These are phyloP conservation scores for Trichomonas vaginalis DNA, from an alignment of 208 protist genomes.

Conservation along the genomic window DNA sequence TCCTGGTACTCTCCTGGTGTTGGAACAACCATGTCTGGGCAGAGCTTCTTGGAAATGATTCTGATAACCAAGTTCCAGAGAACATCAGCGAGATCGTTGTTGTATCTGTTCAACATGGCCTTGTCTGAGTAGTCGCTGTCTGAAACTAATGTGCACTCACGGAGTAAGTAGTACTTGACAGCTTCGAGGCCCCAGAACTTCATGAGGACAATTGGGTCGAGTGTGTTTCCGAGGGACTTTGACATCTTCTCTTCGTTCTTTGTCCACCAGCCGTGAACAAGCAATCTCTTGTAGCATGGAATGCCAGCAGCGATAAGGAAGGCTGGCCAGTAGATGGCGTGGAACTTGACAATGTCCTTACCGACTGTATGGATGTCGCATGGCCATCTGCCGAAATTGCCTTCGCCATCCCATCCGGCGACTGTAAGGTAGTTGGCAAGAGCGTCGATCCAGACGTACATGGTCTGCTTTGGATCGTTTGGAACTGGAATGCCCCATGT, in stretches of 20 bases:
- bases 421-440: constrained; percentile 93
- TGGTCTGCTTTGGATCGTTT: constrained; percentile 50
- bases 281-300: constrained; percentile 54
- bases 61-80: constrained; percentile 29
- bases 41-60: constrained; percentile 10
- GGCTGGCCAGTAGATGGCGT: constrained; percentile 94
- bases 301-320: constrained; percentile 81
- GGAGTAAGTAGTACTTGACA: constrained; percentile 77
- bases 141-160: constrained; percentile 69
- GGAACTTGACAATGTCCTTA: constrained; percentile 98
- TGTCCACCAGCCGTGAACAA: constrained; percentile 39
- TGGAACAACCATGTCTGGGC: neutral
- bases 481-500: constrained; percentile 91
- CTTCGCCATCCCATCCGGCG: constrained; percentile 39
- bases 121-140: constrained; percentile 73
- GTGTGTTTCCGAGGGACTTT: constrained; percentile 86
- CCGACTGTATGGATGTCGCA: constrained; percentile 31
- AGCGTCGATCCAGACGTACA: constrained; percentile 97
- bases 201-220: constrained; percentile 53
- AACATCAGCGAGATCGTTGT: constrained; percentile 32
- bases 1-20: neutral
- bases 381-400: constrained; percentile 10
- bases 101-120: neutral
- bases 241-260: constrained; percentile 78
- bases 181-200: constrained; percentile 46